Evolutionary conservation across 108 stramenopile species (phyloP).

Genomic region (Cyclotella baltica): DNA sequence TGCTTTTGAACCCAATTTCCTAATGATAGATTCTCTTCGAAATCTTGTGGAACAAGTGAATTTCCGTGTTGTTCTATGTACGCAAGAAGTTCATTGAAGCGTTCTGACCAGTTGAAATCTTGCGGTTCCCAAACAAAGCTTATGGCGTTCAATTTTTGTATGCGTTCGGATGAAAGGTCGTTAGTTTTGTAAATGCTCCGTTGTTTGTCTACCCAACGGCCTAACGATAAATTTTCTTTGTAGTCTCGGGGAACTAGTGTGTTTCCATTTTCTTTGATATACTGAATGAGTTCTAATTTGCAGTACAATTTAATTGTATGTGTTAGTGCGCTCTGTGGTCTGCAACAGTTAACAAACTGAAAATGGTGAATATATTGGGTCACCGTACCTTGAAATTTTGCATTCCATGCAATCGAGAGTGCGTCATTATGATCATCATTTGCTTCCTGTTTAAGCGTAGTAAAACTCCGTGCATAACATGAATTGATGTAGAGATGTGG

Average conservation of each 20-base stretch:
- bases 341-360: no score
- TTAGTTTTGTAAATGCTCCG: background rate
- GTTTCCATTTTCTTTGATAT: background rate
- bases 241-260: conserved; percentile 9
- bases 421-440: no score
- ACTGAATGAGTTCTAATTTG: background rate
- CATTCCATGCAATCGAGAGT: no score
- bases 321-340: no score
- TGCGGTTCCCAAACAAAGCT: background rate
- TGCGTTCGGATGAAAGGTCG: background rate
- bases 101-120: background rate
- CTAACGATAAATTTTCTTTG: background rate
- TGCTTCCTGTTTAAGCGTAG: no score
- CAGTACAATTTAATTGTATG: no score
- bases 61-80: background rate
- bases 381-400: no score
- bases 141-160: background rate
- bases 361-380: no score
- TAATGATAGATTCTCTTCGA: background rate
- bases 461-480: no score
- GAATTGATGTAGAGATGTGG: no score
- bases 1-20: background rate
- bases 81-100: background rate
- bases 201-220: background rate
- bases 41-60: background rate